Evolutionary conservation across 1,139 yeast species (phyloP), one percentile per base, ranked within the genome.

Genomic region (Yamadazyma kanchanaburiensis): DNA sequence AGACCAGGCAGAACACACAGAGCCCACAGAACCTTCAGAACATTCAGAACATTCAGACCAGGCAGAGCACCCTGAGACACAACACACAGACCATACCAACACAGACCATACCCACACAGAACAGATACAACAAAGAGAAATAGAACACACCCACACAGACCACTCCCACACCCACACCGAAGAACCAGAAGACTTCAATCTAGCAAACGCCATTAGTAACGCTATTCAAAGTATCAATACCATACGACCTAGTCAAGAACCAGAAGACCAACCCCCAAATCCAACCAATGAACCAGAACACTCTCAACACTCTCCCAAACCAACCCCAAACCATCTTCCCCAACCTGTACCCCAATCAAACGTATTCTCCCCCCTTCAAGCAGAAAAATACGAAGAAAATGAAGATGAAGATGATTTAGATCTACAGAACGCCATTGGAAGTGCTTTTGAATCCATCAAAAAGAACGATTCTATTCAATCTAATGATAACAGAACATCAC

Each of bases 391-490:
- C 12, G 42, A 38, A 13, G 34, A 31, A 7, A 39, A 29, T 2
- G 31, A 33, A 2, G 29, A 14, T 9, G 49, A 43, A 8, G 51
- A 46, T 12, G 58, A 49, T 31, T 39, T 43, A 11, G 48, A 46
- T 22, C 50, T 58, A 45, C 58, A 57, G 31, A 52, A 45, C 40
- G 64, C 58, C 10, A 61, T 60, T 14, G 49, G 59, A 3, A 60
- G 51, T 33, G 67, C 69, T 1, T 59, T 62, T 38, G 54, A 51
- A 26, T 47, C 62, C 1, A 62, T 60, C 3, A 40, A 33, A 25
- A 31, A 32, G 15, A 15, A 21, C 6, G 25, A 24, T 10, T 9
- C 18, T 9, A 25, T 28, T 8, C 31, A 28, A 19, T 10, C 31
- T 12, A 11, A 10, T 4, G 28, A 17, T 7, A 18, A 24, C 10